Evolutionary conservation across 192 early-diverging fungal genomes (phyloP).

Genomic region (Lunasporangiospora selenospora): DNA sequence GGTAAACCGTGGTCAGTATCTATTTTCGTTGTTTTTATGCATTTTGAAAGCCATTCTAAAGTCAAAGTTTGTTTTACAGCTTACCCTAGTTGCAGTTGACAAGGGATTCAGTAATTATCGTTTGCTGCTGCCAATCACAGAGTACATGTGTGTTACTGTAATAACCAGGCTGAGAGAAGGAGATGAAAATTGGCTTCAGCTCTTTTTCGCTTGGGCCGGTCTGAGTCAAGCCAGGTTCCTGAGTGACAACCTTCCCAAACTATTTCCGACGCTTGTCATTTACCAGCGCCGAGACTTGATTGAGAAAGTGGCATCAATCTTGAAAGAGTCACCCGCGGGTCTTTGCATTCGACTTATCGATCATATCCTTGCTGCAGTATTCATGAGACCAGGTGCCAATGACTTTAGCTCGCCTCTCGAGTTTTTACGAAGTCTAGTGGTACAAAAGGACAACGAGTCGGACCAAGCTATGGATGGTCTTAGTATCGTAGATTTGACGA

Average conservation of each 20-base stretch:
- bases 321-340: not conserved
- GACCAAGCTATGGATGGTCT: not conserved
- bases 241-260: constrained; percentile 4
- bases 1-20: no score
- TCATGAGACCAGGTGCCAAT: constrained; percentile 6
- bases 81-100: constrained; percentile 21
- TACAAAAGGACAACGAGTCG: constrained; percentile 5
- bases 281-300: constrained; percentile 8
- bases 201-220: constrained; percentile 21
- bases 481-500: constrained; percentile 7
- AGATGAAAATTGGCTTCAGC: constrained; percentile 20
- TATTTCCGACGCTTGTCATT: constrained; percentile 29
- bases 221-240: constrained; percentile 16
- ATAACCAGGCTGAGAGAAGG: constrained; percentile 11
- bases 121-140: constrained; percentile 17
- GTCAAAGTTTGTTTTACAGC: no score
- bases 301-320: constrained; percentile 5
- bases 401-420: constrained; percentile 6
- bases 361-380: constrained; percentile 20
- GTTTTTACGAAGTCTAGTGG: constrained; percentile 7
- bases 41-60: no score
- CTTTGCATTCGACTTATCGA: constrained; percentile 31
- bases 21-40: no score
- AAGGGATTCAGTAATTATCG: constrained; percentile 7
- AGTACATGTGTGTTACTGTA: constrained; percentile 8